Evolutionary conservation across 1,139 yeast genomes (phyloP).

Genomic region (Candida labiduridarum): DNA sequence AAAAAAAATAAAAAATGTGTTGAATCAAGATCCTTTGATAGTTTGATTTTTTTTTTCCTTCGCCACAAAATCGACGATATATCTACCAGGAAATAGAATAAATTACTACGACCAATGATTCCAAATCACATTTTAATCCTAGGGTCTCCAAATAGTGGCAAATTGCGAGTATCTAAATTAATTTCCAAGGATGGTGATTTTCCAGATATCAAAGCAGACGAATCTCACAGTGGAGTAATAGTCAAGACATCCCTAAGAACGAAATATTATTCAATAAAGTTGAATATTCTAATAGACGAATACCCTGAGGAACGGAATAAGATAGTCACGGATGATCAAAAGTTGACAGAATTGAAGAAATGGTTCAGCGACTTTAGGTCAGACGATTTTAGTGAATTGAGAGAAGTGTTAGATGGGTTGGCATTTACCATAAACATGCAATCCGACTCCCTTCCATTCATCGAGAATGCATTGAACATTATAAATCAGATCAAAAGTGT

Average conservation of each 20-base stretch:
- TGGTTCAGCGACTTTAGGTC: conserved; percentile 37
- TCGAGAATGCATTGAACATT: conserved; percentile 20
- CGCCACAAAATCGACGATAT: no score
- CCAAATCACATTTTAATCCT: conserved; percentile 41
- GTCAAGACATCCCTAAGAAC: conserved; percentile 30
- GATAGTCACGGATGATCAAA: conserved; percentile 9
- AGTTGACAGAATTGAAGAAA: conserved; percentile 19
- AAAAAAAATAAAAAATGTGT: neutral
- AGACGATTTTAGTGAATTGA: conserved; percentile 36
- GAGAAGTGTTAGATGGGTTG: conserved; percentile 43
- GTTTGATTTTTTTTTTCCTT: neutral
- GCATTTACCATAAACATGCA: conserved; percentile 35
- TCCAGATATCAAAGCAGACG: conserved; percentile 13
- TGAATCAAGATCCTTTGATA: neutral
- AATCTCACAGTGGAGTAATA: conserved; percentile 42
- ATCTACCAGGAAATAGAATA: no score
- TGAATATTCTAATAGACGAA: conserved; percentile 44
- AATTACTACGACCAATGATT: conserved; percentile 17
- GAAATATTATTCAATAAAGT: conserved; percentile 33
- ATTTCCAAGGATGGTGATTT: conserved; percentile 18
- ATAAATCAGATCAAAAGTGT: conserved; percentile 20
- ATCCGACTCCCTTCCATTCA: conserved; percentile 16
- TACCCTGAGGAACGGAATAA: conserved; percentile 27
- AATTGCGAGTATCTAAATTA: conserved; percentile 29
- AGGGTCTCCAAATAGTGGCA: conserved; percentile 44